phyloP scores from a whole-genome alignment of 495 filamentous ascomycete species.

The Tuber melanosporum region DNA sequence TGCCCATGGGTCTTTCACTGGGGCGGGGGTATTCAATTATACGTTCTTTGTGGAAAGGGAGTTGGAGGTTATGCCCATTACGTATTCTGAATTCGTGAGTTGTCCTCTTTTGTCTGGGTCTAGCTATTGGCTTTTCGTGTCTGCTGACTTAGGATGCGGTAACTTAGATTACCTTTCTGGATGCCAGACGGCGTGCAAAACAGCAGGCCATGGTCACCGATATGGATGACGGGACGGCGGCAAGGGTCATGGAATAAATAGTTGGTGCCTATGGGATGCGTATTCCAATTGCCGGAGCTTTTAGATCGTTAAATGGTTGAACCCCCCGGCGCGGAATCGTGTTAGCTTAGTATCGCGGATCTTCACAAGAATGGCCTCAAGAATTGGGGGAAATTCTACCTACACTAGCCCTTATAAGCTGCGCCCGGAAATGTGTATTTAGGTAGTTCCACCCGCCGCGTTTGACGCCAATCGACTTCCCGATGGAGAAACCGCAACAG shows the following conservation, averaged over 20 bases:
- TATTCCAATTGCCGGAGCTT: background rate
- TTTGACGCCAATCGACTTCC: background rate
- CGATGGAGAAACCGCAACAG: background rate
- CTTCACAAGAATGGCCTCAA: background rate
- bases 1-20: conserved; percentile 58
- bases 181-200: conserved; percentile 38
- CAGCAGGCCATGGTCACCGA: conserved; percentile 17
- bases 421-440: background rate
- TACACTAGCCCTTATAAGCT: background rate
- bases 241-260: conserved; percentile 32
- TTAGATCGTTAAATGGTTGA: background rate
- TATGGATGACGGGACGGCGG: conserved; percentile 13
- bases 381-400: background rate
- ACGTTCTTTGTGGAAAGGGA: conserved; percentile 70
- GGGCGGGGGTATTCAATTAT: conserved; percentile 79
- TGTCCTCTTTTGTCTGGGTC: background rate
- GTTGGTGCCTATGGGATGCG: background rate
- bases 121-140: background rate
- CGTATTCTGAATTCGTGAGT: conserved; percentile 38
- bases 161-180: conserved; percentile 26
- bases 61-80: conserved; percentile 62
- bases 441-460: background rate
- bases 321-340: background rate
- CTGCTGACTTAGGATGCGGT: conserved; percentile 5
- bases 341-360: background rate